Percentiles rank a stretch among this genome's conserved stretches.
phyloP scores from a whole-genome alignment of 2,329 filamentous ascomycete species.

The Macroventuria anomochaeta region DNA sequence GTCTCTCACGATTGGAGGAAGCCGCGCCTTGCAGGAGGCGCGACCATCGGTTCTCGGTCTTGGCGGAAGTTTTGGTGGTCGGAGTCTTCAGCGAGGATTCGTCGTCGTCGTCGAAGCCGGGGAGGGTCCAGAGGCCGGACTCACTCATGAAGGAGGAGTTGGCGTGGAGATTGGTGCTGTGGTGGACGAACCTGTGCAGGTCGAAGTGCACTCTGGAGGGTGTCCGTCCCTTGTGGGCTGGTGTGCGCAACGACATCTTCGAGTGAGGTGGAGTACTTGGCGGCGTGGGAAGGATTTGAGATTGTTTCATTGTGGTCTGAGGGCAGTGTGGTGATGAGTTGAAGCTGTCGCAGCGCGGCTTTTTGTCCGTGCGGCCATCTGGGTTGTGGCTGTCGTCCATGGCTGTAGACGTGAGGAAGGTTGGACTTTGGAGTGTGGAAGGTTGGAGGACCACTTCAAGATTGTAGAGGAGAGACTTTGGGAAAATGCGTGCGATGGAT shows the following conservation, averaged over 20 bases:
- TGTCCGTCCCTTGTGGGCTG: neutral
- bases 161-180: constrained; percentile 36
- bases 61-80: constrained; percentile 2
- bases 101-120: constrained; percentile 43
- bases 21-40: constrained; percentile 34
- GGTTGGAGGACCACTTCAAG: constrained; percentile 8
- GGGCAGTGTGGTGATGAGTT: neutral
- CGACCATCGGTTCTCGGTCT: constrained; percentile 22
- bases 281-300: constrained; percentile 4
- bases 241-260: neutral
- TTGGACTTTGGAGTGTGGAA: neutral
- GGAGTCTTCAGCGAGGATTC: no score
- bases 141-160: constrained; percentile 24
- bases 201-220: constrained; percentile 12
- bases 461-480: constrained; percentile 19
- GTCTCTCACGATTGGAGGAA: constrained; percentile 38
- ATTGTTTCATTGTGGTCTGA: constrained; percentile 1
- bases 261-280: constrained; percentile 8
- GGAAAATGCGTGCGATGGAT: constrained; percentile 24
- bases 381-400: constrained; percentile 12
- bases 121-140: constrained; percentile 41
- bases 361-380: neutral
- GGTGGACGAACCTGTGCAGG: constrained; percentile 25
- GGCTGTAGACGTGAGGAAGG: neutral
- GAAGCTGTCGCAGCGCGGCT: constrained; percentile 2